Evolutionary conservation across 2,329 filamentous ascomycete genomes (phyloP).

Genomic region (Venturia effusa): DNA sequence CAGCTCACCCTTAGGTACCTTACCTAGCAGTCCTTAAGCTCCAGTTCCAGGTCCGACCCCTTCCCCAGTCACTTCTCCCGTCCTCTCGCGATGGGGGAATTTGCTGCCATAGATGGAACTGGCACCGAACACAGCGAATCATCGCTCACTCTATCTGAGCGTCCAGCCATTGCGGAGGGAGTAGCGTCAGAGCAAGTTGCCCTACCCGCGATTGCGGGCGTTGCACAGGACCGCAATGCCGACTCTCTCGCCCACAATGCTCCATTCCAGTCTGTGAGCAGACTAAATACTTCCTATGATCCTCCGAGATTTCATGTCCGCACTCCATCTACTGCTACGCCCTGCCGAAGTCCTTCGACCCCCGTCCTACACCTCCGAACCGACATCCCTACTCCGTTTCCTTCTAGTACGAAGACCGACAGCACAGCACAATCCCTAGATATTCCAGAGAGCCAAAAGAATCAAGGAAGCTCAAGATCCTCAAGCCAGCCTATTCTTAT

Average conservation of each 20-base stretch:
- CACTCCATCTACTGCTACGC: conserved; percentile 4
- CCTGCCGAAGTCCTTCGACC: conserved; percentile 21
- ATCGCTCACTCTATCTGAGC: not conserved
- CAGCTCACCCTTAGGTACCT: not conserved
- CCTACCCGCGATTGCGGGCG: not conserved
- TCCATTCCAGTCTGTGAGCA: not conserved
- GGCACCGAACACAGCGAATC: not conserved
- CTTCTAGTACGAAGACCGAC: not conserved
- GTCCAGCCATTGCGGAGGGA: not conserved
- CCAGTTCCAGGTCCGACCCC: not conserved
- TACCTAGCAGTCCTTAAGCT: not conserved
- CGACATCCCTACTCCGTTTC: conserved; percentile 16
- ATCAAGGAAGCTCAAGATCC: conserved; percentile 11
- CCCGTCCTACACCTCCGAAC: conserved; percentile 21
- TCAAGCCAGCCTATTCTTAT: conserved; percentile 13
- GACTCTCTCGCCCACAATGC: not conserved
- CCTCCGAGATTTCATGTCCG: conserved; percentile 6
- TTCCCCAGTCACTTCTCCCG: not conserved
- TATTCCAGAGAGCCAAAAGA: not conserved
- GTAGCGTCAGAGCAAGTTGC: not conserved
- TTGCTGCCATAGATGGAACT: not conserved
- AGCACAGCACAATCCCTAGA: not conserved
- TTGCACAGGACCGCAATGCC: not conserved
- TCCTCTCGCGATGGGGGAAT: conserved; percentile 1
- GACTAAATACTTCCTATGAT: not conserved